Evolutionary conservation across 2,329 filamentous ascomycete genomes (phyloP), one percentile per base, ranked within the genome.

Genomic region (Fusarium hainanense): DNA sequence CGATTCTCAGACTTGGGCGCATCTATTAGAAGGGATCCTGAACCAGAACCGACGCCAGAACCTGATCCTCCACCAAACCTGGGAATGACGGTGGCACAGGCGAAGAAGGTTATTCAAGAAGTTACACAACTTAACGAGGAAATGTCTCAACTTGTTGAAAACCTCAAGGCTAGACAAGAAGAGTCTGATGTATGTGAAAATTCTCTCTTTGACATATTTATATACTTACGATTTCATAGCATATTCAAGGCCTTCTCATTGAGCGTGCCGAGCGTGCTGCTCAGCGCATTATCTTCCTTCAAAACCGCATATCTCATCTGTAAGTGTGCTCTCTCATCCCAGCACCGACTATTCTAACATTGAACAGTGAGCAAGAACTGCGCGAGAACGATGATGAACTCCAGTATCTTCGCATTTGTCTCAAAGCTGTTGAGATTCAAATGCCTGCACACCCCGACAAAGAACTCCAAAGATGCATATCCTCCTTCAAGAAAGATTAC

Each of bases 381-480:
- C 81, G 84, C 50, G 83, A 86, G 70, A 85, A 85, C 73, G 86
- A 89, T 66, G 85, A 87, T 42, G 88, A 90, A 74, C 82, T 91
- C 28, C 83, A 86, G 46, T 88, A 88, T 74, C 83, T 89, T 43
- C 86, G 88, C 60, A 87, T 92, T 65, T 85, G 87, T 74, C 82
- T 90, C 66, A 87, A 89, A 69, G 87, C 86, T 23, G 85, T 90
- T 70, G 88, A 90, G 79, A 85, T 89, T 20, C 86, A 88, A 70
- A 85, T 85, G 74, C 81, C 85, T 7, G 77, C 81, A 44, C 83
- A 84, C 60, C 82, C 82, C 4, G 86, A 89, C 75, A 80, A 82
- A 28, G 88, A 89, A 63, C 83, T 90, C 34, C 81, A 84, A 65
- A 83, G 85, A 66, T 88, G 87, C 76, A 89, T 90, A 68, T 79